Percentiles rank a stretch among this genome's conserved stretches.
Conservation (phyloP, 1,284 basidiomycete species). For the Lentinus polychrous region DNA sequence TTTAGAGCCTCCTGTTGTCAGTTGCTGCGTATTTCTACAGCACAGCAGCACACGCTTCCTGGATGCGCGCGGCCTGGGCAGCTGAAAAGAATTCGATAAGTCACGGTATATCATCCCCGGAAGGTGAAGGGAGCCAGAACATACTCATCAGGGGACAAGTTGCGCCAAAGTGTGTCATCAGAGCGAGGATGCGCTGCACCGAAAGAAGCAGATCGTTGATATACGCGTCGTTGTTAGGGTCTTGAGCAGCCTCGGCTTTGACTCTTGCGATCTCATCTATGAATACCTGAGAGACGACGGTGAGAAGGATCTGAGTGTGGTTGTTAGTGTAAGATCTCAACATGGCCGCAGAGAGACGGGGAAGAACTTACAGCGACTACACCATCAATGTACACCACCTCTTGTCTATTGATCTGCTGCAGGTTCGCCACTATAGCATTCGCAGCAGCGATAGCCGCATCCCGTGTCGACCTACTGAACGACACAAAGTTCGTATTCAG, state of each 20-base stretch:
- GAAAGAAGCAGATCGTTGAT: not conserved
- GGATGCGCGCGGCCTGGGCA: too few species aligned
- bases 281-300: not conserved
- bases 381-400: not conserved
- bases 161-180: not conserved
- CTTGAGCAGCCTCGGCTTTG: not conserved
- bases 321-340: not conserved
- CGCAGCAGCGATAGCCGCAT: slow-evolving; percentile 5
- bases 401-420: not conserved
- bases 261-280: slow-evolving; percentile 4
- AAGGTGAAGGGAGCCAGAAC: too few species aligned
- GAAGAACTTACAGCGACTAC: slow-evolving; percentile 3
- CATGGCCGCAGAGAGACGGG: not conserved
- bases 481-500: not conserved
- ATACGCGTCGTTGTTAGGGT: slow-evolving; percentile 1
- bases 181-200: not conserved
- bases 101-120: too few species aligned
- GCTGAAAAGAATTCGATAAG: too few species aligned
- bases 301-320: not conserved
- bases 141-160: slow-evolving; percentile 3
- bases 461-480: not conserved
- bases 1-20: too few species aligned
- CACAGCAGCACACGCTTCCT: too few species aligned
- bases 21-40: too few species aligned
- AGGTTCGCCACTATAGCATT: not conserved